These are phyloP conservation scores for Penicillium brasilianum DNA, from an alignment of 2,329 filamentous ascomycete genomes.

Conservation along the genomic window DNA sequence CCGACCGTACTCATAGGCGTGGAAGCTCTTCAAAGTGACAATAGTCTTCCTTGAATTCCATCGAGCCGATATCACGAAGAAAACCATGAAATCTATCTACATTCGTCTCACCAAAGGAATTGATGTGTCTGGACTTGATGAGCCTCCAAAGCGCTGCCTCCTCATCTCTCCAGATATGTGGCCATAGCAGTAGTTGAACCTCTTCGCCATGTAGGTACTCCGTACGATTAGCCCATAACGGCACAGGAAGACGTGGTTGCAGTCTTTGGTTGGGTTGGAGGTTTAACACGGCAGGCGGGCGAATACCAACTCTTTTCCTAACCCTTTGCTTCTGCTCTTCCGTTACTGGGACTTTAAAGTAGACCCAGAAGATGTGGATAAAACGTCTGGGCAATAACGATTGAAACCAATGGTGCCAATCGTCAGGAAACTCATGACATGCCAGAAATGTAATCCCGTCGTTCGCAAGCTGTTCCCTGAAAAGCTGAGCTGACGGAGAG, in stretches of 20 bases:
- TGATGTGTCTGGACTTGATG: background rate
- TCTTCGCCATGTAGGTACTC: constrained; percentile 4
- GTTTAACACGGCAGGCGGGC: background rate
- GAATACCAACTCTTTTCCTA: background rate
- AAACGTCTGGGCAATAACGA: background rate
- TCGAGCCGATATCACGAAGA: background rate
- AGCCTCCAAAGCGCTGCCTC: background rate
- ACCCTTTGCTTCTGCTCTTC: background rate
- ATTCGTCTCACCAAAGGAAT: background rate
- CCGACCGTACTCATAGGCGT: background rate
- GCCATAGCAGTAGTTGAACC: constrained; percentile 1
- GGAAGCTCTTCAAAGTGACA: background rate
- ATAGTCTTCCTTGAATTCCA: constrained; percentile 1
- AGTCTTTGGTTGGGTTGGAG: background rate
- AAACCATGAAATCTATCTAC: background rate
- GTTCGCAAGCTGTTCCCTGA: background rate
- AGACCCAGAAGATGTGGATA: constrained; percentile 1
- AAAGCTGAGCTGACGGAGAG: constrained; percentile 5
- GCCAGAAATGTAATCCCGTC: background rate
- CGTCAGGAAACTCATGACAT: background rate
- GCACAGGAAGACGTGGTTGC: background rate
- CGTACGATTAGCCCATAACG: background rate
- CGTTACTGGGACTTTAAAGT: constrained; percentile 2
- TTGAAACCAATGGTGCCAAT: background rate
- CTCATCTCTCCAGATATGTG: constrained; percentile 2